Evolutionary conservation across 2,329 filamentous ascomycete species (phyloP).

Genomic region (Alternaria sp.): DNA sequence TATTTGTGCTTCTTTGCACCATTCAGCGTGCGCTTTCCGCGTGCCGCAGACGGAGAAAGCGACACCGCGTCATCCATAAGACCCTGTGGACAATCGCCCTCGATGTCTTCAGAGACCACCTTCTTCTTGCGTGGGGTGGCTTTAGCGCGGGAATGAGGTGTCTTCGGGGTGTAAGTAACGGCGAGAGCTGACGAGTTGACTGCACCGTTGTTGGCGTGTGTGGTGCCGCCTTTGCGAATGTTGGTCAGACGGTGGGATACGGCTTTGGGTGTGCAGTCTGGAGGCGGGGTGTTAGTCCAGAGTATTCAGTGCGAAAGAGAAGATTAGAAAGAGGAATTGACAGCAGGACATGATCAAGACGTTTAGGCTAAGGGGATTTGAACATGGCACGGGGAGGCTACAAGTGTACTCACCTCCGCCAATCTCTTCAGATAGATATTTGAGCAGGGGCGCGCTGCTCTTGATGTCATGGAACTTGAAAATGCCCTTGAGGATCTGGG

Average conservation of each 20-base stretch:
- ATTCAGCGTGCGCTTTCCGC: constrained; percentile 7
- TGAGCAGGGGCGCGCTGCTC: background rate
- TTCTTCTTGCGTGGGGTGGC: constrained; percentile 3
- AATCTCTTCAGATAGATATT: background rate
- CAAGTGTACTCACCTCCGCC: constrained; percentile 17
- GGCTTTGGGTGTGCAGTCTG: constrained; percentile 42
- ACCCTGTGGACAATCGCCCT: background rate
- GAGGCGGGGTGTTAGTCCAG: background rate
- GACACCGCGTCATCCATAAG: constrained; percentile 1
- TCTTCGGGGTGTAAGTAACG: constrained; percentile 12
- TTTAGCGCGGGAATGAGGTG: constrained; percentile 2
- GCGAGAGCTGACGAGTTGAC: background rate
- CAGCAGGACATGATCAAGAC: no score
- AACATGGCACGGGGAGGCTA: no score
- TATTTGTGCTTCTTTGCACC: background rate
- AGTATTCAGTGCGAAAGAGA: background rate
- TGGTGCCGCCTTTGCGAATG: background rate
- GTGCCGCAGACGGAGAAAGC: background rate
- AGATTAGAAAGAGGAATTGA: background rate
- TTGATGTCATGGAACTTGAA: constrained; percentile 33
- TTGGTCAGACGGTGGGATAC: constrained; percentile 35
- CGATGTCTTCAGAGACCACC: accelerated
- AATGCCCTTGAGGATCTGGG: constrained; percentile 33
- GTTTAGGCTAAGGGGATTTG: no score
- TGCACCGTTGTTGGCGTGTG: background rate